Evolutionary conservation across 148 eudicot species (phyloP), one percentile per base, ranked within the genome.

Genomic region (Tetragonia tetragonoides): DNA sequence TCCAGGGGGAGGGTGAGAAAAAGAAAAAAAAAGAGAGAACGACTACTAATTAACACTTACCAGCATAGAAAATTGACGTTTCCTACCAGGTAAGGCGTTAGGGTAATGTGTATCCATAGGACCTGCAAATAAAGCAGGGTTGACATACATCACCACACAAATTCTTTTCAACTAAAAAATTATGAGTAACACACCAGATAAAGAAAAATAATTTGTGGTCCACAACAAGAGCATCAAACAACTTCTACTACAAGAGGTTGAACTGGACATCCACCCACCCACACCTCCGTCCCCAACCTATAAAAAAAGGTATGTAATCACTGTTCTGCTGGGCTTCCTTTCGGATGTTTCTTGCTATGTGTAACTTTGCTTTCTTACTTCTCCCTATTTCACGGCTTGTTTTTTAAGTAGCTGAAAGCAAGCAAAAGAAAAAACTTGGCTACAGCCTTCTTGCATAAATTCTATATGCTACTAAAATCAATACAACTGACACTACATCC

Each of bases 51-150:
- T 51, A 54, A 38, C 49, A 74, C 79, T 71, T 73, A 83, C 90
- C 78, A 76, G 59, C 72, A 67, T 63, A 11, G 81, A 60, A 81
- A 69, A 70, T 17, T 81, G 86, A 24, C 81, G 85, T 75, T 76
- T 81, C 78, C 81, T 75, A 42, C 84, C 86, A 76, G 81, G 61
- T 12, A 59, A 41, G 53, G 75, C 44, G 42, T 68, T 66, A 11
- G 68, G 61, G 84, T 77, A 67, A 73, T 46, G 76, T 7, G 70
- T 10, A 72, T 81, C 71, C 41, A 66, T 44, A 10, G 80, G 80
- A 17, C 80, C 80, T 81, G 80, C 70, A 69, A 71, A 7, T 62
- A 63, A 63, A 70, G 5, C 34, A 34, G 39, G 15, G 23, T 1
- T 66, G 10, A 74, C 46, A n/a, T 41, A 64, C n/a, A 54, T 44